Evolutionary conservation across 495 filamentous ascomycete genomes (phyloP), one percentile per base, ranked within the genome.

Genomic region (Penicillium fimorum): DNA sequence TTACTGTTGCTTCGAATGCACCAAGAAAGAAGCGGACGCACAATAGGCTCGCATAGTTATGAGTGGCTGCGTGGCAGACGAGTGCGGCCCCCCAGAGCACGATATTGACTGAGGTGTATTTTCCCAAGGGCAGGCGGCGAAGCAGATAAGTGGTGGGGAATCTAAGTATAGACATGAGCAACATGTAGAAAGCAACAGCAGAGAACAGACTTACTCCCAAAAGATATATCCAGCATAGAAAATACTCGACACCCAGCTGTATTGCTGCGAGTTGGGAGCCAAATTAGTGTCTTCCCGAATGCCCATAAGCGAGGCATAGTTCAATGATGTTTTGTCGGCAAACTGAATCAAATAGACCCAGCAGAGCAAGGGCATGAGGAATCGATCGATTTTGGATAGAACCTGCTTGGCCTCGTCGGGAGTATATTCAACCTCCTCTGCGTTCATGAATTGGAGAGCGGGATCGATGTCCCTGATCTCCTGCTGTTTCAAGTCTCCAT

Each of bases 1-100:
- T 74, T 50, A 84, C 78, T 38, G 78, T 75, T 30, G 82, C 78
- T 73, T 85, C 84, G 51, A 84, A 84, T 37, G 84, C 65, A 32
- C 84, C 84, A 1, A 84, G 63, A 53, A 87, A 82, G 62, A 83
- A 80, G 9, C 84, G 73, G 8, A 76, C 66, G 49, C 49, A 60
- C 0, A 74, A 50, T 20, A 76, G 56, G 15, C 50, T 56, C 8
- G 40, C 42, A 61, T 80, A 84, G 58, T 67, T 70, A 47, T 72
- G 64, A 43, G 76, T 74, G 6, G 71, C 71, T 1, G 82, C 80
- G 38, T 76, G 79, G 40, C 73, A 74, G 6, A 76, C 69, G 40
- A 80, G 82, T 7, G 81, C 78, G 27, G 85, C 75, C 50, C 68
- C 79, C 82, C 80, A 84, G 43, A 79, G 64, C 4, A 69, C 53